Percentiles rank a stretch among this genome's conserved stretches.
Conservation (phyloP, 2,329 filamentous ascomycete species). For the Metarhizium guizhouense region DNA sequence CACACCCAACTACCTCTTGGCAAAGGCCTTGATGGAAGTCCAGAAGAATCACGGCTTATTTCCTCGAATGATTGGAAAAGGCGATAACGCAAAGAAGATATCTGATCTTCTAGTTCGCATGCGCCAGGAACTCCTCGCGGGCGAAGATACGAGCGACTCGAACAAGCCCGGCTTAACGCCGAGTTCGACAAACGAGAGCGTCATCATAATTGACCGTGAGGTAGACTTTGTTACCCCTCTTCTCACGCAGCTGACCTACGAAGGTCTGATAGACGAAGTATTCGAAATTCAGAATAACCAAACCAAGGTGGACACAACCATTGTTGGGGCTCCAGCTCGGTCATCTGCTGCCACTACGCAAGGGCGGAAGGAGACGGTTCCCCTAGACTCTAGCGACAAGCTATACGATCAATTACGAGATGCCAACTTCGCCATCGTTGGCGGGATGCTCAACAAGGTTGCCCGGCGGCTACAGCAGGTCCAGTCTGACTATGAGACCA, state of each 20-base stretch:
- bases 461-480: constrained; percentile 77
- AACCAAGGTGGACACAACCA: constrained; percentile 82
- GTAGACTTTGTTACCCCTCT: constrained; percentile 88
- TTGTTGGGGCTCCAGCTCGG: constrained; percentile 67
- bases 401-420: constrained; percentile 83
- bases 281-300: constrained; percentile 90
- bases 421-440: constrained; percentile 92
- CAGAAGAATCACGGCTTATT: constrained; percentile 90
- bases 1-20: constrained; percentile 79
- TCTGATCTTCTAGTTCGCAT: constrained; percentile 83
- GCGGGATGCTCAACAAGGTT: constrained; percentile 79
- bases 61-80: constrained; percentile 89
- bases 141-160: constrained; percentile 59
- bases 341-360: constrained; percentile 47
- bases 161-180: constrained; percentile 64
- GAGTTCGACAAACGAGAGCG: constrained; percentile 78
- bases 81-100: constrained; percentile 83
- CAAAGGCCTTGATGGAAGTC: constrained; percentile 87
- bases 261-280: constrained; percentile 88
- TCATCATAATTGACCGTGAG: constrained; percentile 92
- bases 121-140: constrained; percentile 79
- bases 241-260: constrained; percentile 92
- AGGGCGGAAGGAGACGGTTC: constrained; percentile 74
- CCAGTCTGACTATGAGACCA: constrained; percentile 80
- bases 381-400: constrained; percentile 81